phyloP scores from a whole-genome alignment of 768 basidiomycete genomes.

The Boletus huronensis region DNA sequence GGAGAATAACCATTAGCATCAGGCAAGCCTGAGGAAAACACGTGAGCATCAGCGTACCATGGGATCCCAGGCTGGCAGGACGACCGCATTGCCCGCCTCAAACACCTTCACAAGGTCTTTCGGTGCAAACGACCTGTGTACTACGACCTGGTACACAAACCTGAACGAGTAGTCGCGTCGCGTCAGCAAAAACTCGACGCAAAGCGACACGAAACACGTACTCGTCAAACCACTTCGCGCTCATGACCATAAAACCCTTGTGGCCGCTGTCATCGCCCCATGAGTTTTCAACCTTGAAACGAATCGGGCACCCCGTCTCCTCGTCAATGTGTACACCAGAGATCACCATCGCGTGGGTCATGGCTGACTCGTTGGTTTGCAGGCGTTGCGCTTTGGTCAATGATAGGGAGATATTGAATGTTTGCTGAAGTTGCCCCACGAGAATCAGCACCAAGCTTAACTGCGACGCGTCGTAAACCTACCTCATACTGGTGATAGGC shows the following conservation, averaged over 20 bases:
- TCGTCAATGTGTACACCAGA: conserved; percentile 85
- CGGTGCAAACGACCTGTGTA: conserved; percentile 75
- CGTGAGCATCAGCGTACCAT: conserved; percentile 22
- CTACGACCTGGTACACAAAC: conserved; percentile 91
- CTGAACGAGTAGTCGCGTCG: conserved; percentile 33
- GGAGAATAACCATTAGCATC: neutral
- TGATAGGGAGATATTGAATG: conserved; percentile 77
- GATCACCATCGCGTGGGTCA: conserved; percentile 92
- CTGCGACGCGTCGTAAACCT: neutral
- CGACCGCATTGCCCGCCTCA: conserved; percentile 59
- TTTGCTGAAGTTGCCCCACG: conserved; percentile 44
- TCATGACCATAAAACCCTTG: conserved; percentile 92
- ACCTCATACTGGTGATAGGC: conserved; percentile 82
- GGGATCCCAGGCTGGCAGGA: conserved; percentile 84
- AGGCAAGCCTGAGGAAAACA: neutral
- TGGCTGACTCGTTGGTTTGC: conserved; percentile 75
- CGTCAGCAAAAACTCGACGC: neutral
- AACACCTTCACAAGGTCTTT: conserved; percentile 79
- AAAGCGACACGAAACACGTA: conserved; percentile 36
- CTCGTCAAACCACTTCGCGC: conserved; percentile 89
- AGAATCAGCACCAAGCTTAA: conserved; percentile 1
- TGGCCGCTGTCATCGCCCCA: conserved; percentile 80
- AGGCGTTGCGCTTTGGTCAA: conserved; percentile 86
- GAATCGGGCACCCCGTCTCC: conserved; percentile 61
- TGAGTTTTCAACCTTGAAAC: conserved; percentile 97